Evolutionary conservation across 257 asterid genomes (phyloP), one percentile per base, ranked within the genome.

Genomic region (Fraxinus excelsior): DNA sequence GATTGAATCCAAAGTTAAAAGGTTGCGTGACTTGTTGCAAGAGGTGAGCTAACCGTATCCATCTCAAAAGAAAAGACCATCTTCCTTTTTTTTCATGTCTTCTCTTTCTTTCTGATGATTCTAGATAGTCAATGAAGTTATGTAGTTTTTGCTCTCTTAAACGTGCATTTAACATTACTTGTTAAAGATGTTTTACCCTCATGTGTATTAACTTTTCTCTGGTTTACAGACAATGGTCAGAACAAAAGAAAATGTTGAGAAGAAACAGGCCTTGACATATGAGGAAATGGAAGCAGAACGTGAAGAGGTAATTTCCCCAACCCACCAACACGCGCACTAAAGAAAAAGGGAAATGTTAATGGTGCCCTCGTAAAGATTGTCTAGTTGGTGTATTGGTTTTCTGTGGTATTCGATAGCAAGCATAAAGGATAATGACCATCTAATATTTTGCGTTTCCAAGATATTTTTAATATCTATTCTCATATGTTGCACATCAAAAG

Each of bases 211-310:
- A 71, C 26, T 67, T 44, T 38, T 71, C n/a, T 21, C 38, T 76
- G 73, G 37, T 79, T 76, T 83, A 86, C 94, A 95, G 98, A 92
- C 90, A 38, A 90, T 93, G 80, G 75, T 80, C 68, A 89, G 94
- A 72, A 93, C 98, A 49, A 96, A 91, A 83, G 99, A 96, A 87
- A 93, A 96, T 83, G 86, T 93, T 21, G 98, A 83, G 89, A 96
- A 93, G 87, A 96, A 91, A 80, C 99, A 96, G 53, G 98, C 99
- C 81, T 90, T 93, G 92, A 96, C 99, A 3, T 96, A 89, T 74
- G 99, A 91, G 80, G 99, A 96, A 85, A 96, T 93, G 86, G 97
- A 91, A 73, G 97, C 93, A 80, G 98, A 96, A 88, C 96, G 99
- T 66, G 97, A 93, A 79, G 99, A 96, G 96, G 99, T 92, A 91